These are phyloP conservation scores for Lathyrus oleraceus DNA, from an alignment of 306 rosid genomes.

Conservation along the genomic window DNA sequence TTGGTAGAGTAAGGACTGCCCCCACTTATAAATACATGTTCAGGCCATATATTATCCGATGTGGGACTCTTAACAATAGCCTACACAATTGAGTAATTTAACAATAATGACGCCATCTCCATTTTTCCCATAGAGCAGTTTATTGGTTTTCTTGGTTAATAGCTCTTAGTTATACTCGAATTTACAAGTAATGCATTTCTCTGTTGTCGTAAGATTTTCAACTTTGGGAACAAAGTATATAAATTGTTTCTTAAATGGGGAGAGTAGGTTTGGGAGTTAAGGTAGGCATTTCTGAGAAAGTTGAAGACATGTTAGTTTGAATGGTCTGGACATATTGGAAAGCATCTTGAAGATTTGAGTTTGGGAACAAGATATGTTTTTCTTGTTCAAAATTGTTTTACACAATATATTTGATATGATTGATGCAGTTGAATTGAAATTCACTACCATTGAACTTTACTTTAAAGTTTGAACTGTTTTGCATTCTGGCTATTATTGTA, in stretches of 20 bases:
- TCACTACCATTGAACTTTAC: conserved; percentile 5
- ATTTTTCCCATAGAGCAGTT: background rate
- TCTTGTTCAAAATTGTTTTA: conserved; percentile 26
- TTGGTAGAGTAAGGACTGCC: too few species aligned
- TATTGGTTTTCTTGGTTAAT: conserved; percentile 1
- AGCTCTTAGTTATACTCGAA: background rate
- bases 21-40: too few species aligned
- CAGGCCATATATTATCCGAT: too few species aligned
- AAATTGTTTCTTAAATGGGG: background rate
- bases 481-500: conserved; percentile 27
- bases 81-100: background rate
- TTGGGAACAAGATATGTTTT: conserved; percentile 11
- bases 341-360: conserved; percentile 2
- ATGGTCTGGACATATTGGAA: conserved; percentile 2
- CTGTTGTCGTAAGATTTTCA: background rate
- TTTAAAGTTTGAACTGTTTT: conserved; percentile 12
- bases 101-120: background rate
- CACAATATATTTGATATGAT: conserved; percentile 14
- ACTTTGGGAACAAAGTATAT: conserved; percentile 1
- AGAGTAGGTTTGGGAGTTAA: conserved; percentile 3
- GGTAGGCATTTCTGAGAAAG: background rate
- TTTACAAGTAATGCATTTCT: conserved; percentile 12
- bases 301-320: conserved; percentile 4
- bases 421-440: conserved; percentile 17
- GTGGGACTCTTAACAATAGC: too few species aligned